Conservation (phyloP, 164 flowering plant species). For the Pachysandra terminalis region DNA sequence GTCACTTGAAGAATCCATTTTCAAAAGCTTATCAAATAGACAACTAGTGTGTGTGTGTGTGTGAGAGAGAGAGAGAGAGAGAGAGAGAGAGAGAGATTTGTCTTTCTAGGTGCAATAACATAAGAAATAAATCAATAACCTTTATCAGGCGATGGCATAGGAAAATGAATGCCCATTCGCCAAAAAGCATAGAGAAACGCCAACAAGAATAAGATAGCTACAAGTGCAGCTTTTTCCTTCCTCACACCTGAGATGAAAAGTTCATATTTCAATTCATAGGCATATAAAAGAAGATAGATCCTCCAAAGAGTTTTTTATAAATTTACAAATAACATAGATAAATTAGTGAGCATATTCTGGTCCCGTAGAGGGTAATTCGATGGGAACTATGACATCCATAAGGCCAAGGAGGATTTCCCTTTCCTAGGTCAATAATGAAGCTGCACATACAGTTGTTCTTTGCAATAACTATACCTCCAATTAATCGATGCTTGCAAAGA, state of each 20-base stretch:
- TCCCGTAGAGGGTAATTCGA: not conserved
- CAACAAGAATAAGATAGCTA: slow-evolving; percentile 73
- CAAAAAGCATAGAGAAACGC: slow-evolving; percentile 96
- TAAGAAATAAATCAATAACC: slow-evolving; percentile 37
- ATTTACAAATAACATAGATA: not conserved
- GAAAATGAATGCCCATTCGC: slow-evolving; percentile 99
- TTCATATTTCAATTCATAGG: slow-evolving; percentile 2
- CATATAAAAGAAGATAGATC: not conserved
- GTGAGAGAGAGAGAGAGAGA: too few relatives aligned
- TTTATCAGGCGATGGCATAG: slow-evolving; percentile 97
- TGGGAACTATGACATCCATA: not conserved
- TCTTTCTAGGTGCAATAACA: too few relatives aligned
- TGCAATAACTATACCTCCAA: too few relatives aligned
- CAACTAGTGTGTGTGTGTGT: too few relatives aligned
- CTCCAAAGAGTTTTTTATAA: not conserved
- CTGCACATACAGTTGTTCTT: too few relatives aligned
- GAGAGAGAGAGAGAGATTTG: too few relatives aligned
- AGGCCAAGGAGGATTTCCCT: too few relatives aligned
- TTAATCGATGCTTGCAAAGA: too few relatives aligned
- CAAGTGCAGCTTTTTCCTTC: slow-evolving; percentile 86
- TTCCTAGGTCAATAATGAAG: too few relatives aligned
- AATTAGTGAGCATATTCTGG: not conserved
- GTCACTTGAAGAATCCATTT: too few relatives aligned
- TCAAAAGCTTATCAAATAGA: too few relatives aligned
- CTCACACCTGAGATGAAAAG: slow-evolving; percentile 54